Evolutionary conservation across 148 eudicot species (phyloP), one percentile per base, ranked within the genome.

Genomic region (Fagopyrum homotropicum): DNA sequence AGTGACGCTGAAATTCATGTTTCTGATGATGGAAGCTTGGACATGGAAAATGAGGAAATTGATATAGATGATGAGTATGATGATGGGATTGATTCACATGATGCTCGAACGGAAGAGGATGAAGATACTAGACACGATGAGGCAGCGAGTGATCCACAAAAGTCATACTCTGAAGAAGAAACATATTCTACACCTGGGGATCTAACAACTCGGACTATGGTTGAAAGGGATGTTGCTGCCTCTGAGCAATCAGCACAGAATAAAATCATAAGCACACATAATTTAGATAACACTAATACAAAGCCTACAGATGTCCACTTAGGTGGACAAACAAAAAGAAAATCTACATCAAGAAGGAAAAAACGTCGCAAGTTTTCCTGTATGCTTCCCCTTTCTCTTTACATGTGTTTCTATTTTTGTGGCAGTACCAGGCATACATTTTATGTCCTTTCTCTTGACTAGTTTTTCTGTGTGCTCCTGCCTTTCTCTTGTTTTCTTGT

Each of bases 11-110:
- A 69, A 59, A 71, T 79, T 45, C 87, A 78, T 78, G 78, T 63
- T 72, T 75, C 84, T 59, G 73, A 75, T 73, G 88, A 81, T 72
- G 81, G 56, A 73, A 82, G 73, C 76, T 15, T 57, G 22, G 86
- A 79, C 55, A 77, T 74, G 77, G 80, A 80, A 7, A 80, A 52
- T 45, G 84, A 81, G 63, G 88, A 83, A 15, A 80, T 74, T 74
- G 93, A 87, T 80, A 77, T 56, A 75, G 96, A 88, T 80, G 99
- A 92, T 80, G 97, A 86, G 77, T 95, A 92, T 85, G 96, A 95
- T 78, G 97, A 95, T 78, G 96, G 89, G 45, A 90, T 92, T 80
- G 97, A 88, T 85, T 79, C 82, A 44, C 88, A 85, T 81, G 98
- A 94, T 80, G 77, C 82, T 75, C 87, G 69, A 72, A 72, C 71